These are phyloP conservation scores for Phytophthora boehmeriae DNA, from an alignment of 352 stramenopile species.

Conservation along the genomic window DNA sequence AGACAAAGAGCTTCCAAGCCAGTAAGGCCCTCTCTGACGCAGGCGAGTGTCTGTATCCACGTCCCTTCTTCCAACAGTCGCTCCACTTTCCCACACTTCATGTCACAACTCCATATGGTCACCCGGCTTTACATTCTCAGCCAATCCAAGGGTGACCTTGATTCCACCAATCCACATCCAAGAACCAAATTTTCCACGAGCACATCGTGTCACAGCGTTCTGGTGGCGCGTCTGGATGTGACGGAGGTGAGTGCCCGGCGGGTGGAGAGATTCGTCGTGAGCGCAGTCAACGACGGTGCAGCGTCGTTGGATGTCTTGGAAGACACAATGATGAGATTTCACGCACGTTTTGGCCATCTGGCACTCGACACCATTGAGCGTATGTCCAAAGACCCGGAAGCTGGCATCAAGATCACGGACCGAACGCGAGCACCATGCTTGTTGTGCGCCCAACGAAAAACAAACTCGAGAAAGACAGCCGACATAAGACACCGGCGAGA, in stretches of 20 bases:
- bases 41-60: too few species aligned
- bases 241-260: not conserved
- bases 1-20: too few species aligned
- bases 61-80: too few species aligned
- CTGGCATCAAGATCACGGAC: constrained; percentile 6
- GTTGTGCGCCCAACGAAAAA: constrained; percentile 20
- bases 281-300: not conserved
- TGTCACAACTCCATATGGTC: too few species aligned
- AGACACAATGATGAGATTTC: constrained; percentile 8
- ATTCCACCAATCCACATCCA: too few species aligned
- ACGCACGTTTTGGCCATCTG: not conserved
- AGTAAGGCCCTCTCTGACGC: too few species aligned
- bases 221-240: not conserved
- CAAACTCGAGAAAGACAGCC: constrained; percentile 6
- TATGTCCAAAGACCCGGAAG: constrained; percentile 6
- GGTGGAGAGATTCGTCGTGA: not conserved
- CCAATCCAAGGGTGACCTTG: too few species aligned
- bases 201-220: too few species aligned
- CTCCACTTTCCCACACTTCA: too few species aligned
- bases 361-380: constrained; percentile 2
- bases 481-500: constrained; percentile 10
- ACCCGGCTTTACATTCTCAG: too few species aligned
- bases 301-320: not conserved
- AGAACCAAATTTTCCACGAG: too few species aligned
- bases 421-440: not conserved